Base-by-base conservation (phyloP, 352 stramenopile species). In the Phytopythium oedochilum region DNA sequence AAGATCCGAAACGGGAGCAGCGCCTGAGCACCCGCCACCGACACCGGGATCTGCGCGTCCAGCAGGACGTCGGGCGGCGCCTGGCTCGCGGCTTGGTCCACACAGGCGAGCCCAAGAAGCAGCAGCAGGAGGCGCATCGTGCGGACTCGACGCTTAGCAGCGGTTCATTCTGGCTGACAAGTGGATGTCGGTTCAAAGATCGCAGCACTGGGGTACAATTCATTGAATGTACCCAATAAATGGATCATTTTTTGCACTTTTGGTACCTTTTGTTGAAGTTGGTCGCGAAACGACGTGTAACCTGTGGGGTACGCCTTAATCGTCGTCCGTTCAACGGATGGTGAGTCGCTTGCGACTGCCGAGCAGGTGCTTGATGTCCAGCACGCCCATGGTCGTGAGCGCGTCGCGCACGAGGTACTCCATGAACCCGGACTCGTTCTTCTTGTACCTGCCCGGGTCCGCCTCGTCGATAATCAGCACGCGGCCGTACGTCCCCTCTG, bases 291-390 rank as follows among this genome's bases (percentile, higher is more conserved):
- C 40, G 40, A 29, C 40, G 40, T 22, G 40, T 26, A 44, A 14
- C 38, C 38, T 17, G 14, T 26, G n/a, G 38, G 18, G 8, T 26
- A 44, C 38, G n/a, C 35, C 1, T 9, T n/a, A 9, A 12, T 9
- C 38, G 12, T 12, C 12, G 39, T 45, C 18, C n/a, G 45, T 10
- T 39, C 20, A 52, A 26, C 45, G 45, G 11, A 83, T 66, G 12
- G 40, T 63, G 5, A 87, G 58, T 31, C 73, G 78, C 63, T 81
- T 84, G 3, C 72, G 65, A 22, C 72, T 68, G 23, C 65, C 69
- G 12, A 78, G 25, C 14, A 77, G 28, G n/a, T 52, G 57, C 43
- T 76, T 73, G 51, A 76, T 68, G 45, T 76, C 68, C 5, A 73
- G 35, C 20, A 77, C 64, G 25, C 39, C 49, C 32, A 71, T 58